A percentile compares a stretch with the other conserved stretches of the same genome.
These are phyloP conservation scores for Aspergillus sparsus DNA, from an alignment of 495 filamentous ascomycete species.

Conservation along the genomic window DNA sequence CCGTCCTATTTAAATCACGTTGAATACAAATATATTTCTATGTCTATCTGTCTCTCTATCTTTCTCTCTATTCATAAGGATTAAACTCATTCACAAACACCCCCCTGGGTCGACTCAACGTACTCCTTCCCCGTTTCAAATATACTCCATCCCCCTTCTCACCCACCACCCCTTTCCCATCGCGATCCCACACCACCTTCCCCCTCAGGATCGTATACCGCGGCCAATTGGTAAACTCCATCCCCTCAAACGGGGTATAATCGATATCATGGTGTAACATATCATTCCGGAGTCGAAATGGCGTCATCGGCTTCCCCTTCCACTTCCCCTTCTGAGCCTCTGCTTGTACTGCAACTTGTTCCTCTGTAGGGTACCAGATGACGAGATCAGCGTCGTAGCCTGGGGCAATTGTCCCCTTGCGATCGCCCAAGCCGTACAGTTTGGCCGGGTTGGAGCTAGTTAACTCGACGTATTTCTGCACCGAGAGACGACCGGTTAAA, in stretches of 20 bases:
- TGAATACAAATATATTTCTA: not conserved
- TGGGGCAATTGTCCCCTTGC: constrained; percentile 56
- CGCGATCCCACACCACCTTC: constrained; percentile 57
- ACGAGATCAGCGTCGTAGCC: constrained; percentile 54
- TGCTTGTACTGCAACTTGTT: constrained; percentile 12
- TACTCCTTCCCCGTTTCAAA: constrained; percentile 36
- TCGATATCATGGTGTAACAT: constrained; percentile 62
- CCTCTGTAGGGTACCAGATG: constrained; percentile 41
- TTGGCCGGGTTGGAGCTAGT: constrained; percentile 60
- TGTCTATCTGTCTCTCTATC: not conserved
- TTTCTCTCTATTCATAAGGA: constrained; percentile 10
- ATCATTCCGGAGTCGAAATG: constrained; percentile 48
- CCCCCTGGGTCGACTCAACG: constrained; percentile 17
- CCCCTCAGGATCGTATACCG: constrained; percentile 61
- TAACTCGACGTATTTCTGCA: constrained; percentile 61
- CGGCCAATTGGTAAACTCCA: constrained; percentile 58
- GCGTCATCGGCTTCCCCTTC: constrained; percentile 25
- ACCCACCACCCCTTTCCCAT: constrained; percentile 49
- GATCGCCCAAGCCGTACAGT: constrained; percentile 58
- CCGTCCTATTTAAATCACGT: not conserved
- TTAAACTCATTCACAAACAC: constrained; percentile 23
- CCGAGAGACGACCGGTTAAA: constrained; percentile 42
- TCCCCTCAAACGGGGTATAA: constrained; percentile 63
- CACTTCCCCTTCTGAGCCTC: not conserved
- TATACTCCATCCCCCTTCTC: constrained; percentile 54